Evolutionary conservation across 2,329 filamentous ascomycete genomes (phyloP).

Genomic region (Grosmannia penicillata): DNA sequence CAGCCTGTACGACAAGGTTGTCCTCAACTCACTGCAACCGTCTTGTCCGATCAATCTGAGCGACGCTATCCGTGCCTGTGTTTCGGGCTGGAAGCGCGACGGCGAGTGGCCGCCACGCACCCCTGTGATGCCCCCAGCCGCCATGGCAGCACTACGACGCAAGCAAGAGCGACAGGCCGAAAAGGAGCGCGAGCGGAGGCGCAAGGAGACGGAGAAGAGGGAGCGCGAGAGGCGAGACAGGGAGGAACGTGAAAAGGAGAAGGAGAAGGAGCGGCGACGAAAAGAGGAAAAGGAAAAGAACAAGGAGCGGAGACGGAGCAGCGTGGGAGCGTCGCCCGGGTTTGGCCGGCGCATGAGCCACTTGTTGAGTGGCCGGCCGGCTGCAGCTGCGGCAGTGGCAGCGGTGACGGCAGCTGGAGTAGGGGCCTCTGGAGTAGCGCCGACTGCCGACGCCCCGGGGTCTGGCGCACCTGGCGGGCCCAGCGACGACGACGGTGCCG

Average conservation of each 20-base stretch:
- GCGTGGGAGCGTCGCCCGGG: slow-evolving; percentile 1
- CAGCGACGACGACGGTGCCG: slow-evolving; percentile 3
- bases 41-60: slow-evolving; percentile 76
- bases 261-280: background rate
- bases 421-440: background rate
- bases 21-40: slow-evolving; percentile 65
- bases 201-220: background rate
- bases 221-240: too few relatives aligned
- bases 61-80: slow-evolving; percentile 67
- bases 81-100: slow-evolving; percentile 83
- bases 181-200: slow-evolving; percentile 2
- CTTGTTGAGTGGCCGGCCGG: slow-evolving; percentile 3
- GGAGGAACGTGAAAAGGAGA: too few relatives aligned
- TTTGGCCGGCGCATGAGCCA: slow-evolving; percentile 9
- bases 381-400: background rate
- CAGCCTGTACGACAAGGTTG: slow-evolving; percentile 80
- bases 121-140: background rate
- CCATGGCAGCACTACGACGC: background rate
- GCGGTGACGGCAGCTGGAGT: background rate
- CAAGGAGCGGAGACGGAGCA: slow-evolving; percentile 3
- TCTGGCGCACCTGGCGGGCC: background rate
- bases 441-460: background rate
- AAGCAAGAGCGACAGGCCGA: background rate
- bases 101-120: slow-evolving; percentile 73
- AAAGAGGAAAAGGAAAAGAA: background rate